Percentiles rank a stretch among this genome's conserved stretches.
Evolutionary conservation across 805 yeast species (phyloP).

Genomic region (Grigorovia yakushimaensis): DNA sequence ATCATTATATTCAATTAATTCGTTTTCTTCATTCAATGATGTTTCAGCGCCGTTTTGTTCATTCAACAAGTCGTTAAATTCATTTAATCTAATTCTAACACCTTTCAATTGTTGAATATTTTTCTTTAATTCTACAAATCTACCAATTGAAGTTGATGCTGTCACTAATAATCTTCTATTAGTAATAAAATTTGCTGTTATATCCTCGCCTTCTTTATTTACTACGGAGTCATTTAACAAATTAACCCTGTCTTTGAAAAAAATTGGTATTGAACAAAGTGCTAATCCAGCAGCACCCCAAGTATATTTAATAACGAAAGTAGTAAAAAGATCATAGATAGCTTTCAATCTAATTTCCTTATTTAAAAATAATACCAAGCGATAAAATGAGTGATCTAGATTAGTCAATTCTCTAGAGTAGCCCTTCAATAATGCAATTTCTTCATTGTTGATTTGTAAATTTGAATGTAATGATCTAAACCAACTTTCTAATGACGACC

Average conservation of each 20-base stretch:
- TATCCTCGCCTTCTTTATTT: conserved; percentile 20
- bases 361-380: conserved; percentile 66
- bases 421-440: conserved; percentile 77
- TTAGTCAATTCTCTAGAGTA: conserved; percentile 68
- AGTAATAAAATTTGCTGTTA: conserved; percentile 79
- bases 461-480: conserved; percentile 77
- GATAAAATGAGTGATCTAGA: conserved; percentile 72
- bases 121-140: conserved; percentile 75
- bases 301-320: conserved; percentile 79
- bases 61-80: conserved; percentile 53
- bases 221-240: conserved; percentile 6
- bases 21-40: conserved; percentile 1
- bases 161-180: conserved; percentile 75
- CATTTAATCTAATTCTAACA: conserved; percentile 64
- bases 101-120: conserved; percentile 78
- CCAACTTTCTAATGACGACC: conserved; percentile 75
- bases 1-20: conserved; percentile 37
- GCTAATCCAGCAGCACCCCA: conserved; percentile 95
- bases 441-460: conserved; percentile 70
- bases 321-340: conserved; percentile 74
- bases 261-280: conserved; percentile 82
- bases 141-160: conserved; percentile 81
- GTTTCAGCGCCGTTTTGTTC: conserved; percentile 6
- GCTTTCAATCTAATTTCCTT: conserved; percentile 69
- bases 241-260: conserved; percentile 36